These are phyloP conservation scores for Saccharomyces hybrid DNA, from an alignment of 1,139 yeast genomes.

Conservation along the genomic window DNA sequence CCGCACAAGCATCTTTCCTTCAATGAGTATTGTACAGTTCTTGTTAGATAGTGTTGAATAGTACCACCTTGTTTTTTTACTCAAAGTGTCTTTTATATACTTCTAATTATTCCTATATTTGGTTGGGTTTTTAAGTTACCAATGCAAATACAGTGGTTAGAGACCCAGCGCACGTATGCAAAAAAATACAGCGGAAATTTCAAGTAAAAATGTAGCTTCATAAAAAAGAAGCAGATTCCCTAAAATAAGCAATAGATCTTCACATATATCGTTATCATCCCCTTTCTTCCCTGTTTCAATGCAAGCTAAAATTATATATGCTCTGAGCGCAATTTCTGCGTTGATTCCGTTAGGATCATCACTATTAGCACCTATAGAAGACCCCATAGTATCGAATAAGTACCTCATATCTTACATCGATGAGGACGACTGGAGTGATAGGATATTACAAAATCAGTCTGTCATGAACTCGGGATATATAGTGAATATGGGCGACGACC, in stretches of 20 bases:
- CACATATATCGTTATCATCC: neutral
- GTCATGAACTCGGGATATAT: conserved; percentile 15
- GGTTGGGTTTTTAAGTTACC: neutral
- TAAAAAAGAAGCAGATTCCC: neutral
- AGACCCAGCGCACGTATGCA: neutral
- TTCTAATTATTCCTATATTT: neutral
- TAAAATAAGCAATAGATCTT: neutral
- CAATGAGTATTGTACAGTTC: neutral
- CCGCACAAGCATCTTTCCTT: neutral
- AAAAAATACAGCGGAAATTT: neutral
- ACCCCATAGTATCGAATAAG: conserved; percentile 17
- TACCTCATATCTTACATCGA: conserved; percentile 20
- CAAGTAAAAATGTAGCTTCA: neutral
- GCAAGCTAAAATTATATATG: neutral
- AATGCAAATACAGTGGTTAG: neutral
- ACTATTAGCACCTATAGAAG: conserved; percentile 18
- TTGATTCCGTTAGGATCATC: conserved; percentile 2
- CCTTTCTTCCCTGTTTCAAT: neutral
- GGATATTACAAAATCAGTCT: conserved; percentile 9
- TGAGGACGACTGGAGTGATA: conserved; percentile 13
- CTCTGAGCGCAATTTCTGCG: neutral
- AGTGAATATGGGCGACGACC: conserved; percentile 15
- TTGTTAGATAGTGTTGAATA: neutral
- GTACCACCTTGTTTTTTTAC: neutral
- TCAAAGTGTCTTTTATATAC: neutral